Evolutionary conservation across 306 rosid genomes (phyloP), one percentile per base, ranked within the genome.

Genomic region (Biancaea sappan): DNA sequence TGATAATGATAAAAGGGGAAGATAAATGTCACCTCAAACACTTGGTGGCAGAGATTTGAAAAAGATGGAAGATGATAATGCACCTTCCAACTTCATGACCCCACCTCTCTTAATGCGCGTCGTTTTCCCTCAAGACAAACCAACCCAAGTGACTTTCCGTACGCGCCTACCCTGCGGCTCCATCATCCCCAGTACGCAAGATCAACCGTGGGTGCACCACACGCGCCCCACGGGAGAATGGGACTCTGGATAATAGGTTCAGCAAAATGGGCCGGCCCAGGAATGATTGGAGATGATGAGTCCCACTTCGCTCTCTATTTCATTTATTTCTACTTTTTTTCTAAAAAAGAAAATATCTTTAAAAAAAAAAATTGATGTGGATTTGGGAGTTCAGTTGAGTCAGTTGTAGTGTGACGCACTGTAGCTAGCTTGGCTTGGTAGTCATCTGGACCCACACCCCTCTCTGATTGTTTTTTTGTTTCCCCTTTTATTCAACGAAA

Each of bases 21-120:
- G 86, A 78, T 77, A 77, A 80, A 66, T 69, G 91, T 89, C 92
- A 60, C 85, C 53, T 86, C 96, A 84, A 82, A 81, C 58, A 22
- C 38, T 9, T 60, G 51, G 66, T 65, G 72, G 57, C 22, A 51
- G 85, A 64, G 80, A 80, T 70, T 48, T 78, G 89, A 80, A 84
- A 73, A 59, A 51, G 77, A 83, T 59, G 38, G 73, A 44, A 82
- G 77, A 66, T 68, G 88, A 85, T 81, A 82, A 81, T 83, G 78
- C 90, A 66, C 53, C 72, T 79, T 75, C 70, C 44, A 65, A 54
- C 66, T 72, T 46, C 57, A 31, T n/a, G 79, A 80, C 53, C 91
- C 98, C 98, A 89, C 91, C 91, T 77, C 71, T 41, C 60, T 59
- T 54, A 85, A 81, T 89, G 97, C 82, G 8, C 73, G 87, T 80